Evolutionary conservation across 2,329 filamentous ascomycete genomes (phyloP).

Genomic region (Neoscytalidium dimidiatum): DNA sequence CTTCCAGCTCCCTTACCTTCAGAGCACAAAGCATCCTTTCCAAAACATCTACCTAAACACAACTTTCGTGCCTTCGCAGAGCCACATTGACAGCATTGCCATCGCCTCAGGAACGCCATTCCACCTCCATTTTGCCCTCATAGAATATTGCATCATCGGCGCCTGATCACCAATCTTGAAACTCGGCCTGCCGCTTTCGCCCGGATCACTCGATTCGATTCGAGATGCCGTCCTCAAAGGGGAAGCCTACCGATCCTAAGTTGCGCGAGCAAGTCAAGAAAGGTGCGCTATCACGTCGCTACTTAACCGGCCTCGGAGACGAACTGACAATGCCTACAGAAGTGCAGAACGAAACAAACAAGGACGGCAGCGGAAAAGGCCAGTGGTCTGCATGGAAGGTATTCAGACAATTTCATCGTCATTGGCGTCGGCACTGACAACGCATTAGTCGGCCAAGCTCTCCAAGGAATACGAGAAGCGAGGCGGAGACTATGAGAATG

Average conservation of each 20-base stretch:
- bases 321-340: constrained; percentile 27
- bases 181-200: neutral
- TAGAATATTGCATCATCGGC: neutral
- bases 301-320: neutral
- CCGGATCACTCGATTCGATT: neutral
- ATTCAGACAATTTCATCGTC: neutral
- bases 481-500: constrained; percentile 45
- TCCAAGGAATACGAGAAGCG: constrained; percentile 45
- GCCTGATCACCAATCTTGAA: neutral
- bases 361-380: constrained; percentile 49
- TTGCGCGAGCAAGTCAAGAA: constrained; percentile 48
- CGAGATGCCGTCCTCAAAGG: constrained; percentile 45
- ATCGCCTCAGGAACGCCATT: neutral
- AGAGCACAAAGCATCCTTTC: neutral
- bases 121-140: neutral
- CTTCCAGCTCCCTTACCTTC: neutral
- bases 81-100: neutral
- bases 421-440: neutral
- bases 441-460: constrained; percentile 42
- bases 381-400: constrained; percentile 53
- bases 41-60: neutral
- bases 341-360: constrained; percentile 48
- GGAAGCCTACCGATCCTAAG: constrained; percentile 49
- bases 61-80: neutral
- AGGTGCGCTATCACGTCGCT: constrained; percentile 23